These are phyloP conservation scores for Erodium chrysanthum DNA, from an alignment of 441 rosid genomes.

Conservation along the genomic window DNA sequence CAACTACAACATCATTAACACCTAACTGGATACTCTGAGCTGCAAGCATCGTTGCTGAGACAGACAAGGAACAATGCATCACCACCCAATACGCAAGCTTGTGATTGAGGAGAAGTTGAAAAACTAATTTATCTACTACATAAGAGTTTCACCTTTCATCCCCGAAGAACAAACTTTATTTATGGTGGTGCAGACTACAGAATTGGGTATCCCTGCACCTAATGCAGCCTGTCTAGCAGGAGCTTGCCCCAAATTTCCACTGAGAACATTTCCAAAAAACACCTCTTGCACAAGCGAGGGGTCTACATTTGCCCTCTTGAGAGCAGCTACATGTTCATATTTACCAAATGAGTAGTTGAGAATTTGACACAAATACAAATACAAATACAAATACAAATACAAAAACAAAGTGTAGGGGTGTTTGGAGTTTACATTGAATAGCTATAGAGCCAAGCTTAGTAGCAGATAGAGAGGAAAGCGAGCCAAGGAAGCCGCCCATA, in stretches of 20 bases:
- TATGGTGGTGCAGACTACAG: slow-evolving; percentile 76
- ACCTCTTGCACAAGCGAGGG: slow-evolving; percentile 87
- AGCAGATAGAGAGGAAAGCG: slow-evolving; percentile 78
- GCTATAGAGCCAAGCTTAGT: slow-evolving; percentile 75
- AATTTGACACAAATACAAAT: background rate
- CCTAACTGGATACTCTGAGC: slow-evolving; percentile 70
- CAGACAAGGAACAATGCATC: slow-evolving; percentile 9
- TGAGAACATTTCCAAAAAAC: slow-evolving; percentile 84
- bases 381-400: slow-evolving; percentile 5
- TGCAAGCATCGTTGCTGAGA: slow-evolving; percentile 72
- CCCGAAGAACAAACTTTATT: slow-evolving; percentile 91
- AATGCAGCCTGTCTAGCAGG: slow-evolving; percentile 96
- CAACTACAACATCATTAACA: slow-evolving; percentile 63
- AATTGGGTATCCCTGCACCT: slow-evolving; percentile 82
- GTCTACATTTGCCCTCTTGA: slow-evolving; percentile 63
- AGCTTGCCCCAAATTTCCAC: slow-evolving; percentile 94
- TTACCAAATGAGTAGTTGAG: slow-evolving; percentile 8
- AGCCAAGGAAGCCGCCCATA: slow-evolving; percentile 77
- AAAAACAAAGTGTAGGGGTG: background rate
- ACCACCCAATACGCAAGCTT: slow-evolving; percentile 2
- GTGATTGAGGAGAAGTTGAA: background rate
- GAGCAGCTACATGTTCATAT: slow-evolving; percentile 43
- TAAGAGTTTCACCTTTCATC: slow-evolving; percentile 53
- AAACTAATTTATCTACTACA: slow-evolving; percentile 11
- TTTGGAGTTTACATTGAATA: slow-evolving; percentile 36